phyloP scores from a whole-genome alignment of 345 rosid species.

The Fremontodendron californicum region DNA sequence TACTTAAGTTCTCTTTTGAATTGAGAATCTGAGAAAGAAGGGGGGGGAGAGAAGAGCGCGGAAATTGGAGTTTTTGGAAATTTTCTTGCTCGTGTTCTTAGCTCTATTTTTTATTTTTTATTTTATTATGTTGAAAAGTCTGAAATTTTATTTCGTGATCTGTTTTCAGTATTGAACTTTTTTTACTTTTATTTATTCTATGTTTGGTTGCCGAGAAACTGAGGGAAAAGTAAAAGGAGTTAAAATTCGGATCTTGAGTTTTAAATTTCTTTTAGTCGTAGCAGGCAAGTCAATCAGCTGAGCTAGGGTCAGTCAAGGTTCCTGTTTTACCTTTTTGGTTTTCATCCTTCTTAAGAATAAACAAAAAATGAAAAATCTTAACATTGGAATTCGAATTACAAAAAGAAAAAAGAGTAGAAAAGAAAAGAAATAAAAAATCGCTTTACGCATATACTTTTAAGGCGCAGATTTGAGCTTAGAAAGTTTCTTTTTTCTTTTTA shows the following conservation, averaged over 20 bases:
- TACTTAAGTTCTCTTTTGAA: background rate
- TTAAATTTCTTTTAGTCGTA: background rate
- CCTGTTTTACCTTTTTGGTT: background rate
- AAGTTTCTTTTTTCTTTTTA: background rate
- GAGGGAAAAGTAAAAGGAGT: constrained; percentile 6
- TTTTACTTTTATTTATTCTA: background rate
- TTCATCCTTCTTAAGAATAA: background rate
- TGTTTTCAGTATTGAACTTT: background rate
- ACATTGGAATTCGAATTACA: background rate
- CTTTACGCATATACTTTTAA: background rate
- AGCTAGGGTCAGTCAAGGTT: background rate
- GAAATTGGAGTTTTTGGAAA: background rate
- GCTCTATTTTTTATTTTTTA: constrained; percentile 2
- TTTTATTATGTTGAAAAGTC: background rate
- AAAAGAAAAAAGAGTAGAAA: background rate
- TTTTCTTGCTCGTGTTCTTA: background rate
- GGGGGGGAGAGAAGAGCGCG: background rate
- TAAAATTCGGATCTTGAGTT: constrained; percentile 25
- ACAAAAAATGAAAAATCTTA: background rate
- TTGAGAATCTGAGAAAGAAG: background rate
- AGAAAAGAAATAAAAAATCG: background rate
- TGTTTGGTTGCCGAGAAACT: constrained; percentile 19
- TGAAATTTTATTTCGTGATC: background rate
- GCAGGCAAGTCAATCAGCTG: constrained; percentile 4
- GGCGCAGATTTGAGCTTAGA: constrained; percentile 3